Conservation (phyloP, 1,284 basidiomycete species). For the Puccinia triticina region DNA sequence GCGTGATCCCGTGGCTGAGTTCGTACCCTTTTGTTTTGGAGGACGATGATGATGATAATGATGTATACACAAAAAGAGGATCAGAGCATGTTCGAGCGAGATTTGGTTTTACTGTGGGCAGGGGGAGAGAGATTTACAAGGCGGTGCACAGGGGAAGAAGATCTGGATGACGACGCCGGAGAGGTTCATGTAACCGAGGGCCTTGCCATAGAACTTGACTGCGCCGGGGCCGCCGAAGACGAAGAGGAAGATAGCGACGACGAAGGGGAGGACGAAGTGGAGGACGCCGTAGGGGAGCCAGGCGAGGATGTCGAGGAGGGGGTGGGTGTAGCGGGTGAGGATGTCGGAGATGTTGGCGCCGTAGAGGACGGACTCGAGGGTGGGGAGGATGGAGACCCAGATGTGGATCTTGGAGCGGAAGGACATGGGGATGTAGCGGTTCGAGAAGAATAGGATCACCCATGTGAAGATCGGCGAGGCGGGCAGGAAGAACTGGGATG, state of each 20-base stretch:
- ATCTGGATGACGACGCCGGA: constrained; percentile 87
- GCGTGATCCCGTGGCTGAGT: constrained; percentile 91
- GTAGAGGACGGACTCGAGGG: constrained; percentile 89
- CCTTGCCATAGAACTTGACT: constrained; percentile 81
- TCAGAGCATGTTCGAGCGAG: background rate
- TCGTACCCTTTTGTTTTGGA: constrained; percentile 81
- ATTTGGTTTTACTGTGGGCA: background rate
- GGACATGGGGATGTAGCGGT: constrained; percentile 78
- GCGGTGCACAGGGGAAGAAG: constrained; percentile 86
- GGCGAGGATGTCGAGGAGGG: constrained; percentile 84
- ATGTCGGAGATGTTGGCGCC: constrained; percentile 97
- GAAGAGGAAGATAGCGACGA: constrained; percentile 77
- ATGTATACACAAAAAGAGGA: background rate
- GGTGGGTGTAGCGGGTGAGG: constrained; percentile 88
- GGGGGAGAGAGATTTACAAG: constrained; percentile 64
- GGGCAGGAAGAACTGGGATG: constrained; percentile 88
- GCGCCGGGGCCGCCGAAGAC: constrained; percentile 71
- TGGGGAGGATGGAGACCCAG: constrained; percentile 88
- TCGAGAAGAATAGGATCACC: constrained; percentile 55
- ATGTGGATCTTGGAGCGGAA: constrained; percentile 84
- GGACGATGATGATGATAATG: too few species aligned
- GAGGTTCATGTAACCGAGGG: constrained; percentile 93
- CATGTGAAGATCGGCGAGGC: constrained; percentile 84
- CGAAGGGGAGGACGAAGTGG: constrained; percentile 82
- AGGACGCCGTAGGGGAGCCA: constrained; percentile 95